These are phyloP conservation scores for Arachis monticola DNA, from an alignment of 331 rosid species.

Conservation along the genomic window DNA sequence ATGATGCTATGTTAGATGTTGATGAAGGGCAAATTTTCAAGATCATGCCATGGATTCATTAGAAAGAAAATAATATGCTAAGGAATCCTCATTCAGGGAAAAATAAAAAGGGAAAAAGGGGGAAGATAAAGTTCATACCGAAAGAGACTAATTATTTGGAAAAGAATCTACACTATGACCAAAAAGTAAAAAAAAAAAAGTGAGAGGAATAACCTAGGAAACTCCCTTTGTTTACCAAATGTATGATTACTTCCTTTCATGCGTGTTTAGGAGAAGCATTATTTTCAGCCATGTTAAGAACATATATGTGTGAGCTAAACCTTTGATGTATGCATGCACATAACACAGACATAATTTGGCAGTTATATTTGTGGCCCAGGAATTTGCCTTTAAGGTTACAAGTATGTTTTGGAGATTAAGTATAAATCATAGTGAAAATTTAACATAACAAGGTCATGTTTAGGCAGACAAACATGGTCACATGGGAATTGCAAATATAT, in stretches of 20 bases:
- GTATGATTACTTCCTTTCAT: not conserved
- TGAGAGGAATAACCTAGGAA: not conserved
- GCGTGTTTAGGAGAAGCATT: not conserved
- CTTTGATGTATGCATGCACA: conserved; percentile 7
- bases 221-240: not conserved
- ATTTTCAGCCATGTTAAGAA: not conserved
- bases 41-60: conserved; percentile 5
- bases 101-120: not conserved
- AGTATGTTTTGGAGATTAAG: not conserved
- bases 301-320: not conserved
- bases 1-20: conserved; percentile 17
- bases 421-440: not conserved
- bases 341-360: not conserved
- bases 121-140: not conserved
- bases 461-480: not conserved
- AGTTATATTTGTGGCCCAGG: not conserved
- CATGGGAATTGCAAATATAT: not conserved
- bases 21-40: conserved; percentile 21
- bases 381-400: conserved; percentile 6
- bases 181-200: not conserved
- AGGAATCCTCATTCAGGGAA: not conserved
- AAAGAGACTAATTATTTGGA: not conserved
- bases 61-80: not conserved
- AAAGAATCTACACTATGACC: not conserved
- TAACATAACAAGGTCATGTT: not conserved